Conservation (phyloP, 2,329 filamentous ascomycete genomes). For the Cryphonectria japonica region DNA sequence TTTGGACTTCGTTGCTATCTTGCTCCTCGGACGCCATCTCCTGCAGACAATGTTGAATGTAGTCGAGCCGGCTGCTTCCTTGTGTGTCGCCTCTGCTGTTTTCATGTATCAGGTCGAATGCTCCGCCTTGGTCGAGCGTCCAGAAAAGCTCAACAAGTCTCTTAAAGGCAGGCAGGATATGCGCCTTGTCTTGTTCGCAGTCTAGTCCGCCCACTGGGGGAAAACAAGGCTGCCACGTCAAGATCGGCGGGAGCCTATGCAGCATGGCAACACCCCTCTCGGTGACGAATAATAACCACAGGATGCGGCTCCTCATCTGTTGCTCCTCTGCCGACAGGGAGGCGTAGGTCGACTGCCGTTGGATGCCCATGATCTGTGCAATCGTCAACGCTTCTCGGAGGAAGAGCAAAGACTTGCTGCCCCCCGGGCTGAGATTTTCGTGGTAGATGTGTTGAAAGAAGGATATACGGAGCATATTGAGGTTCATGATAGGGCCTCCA, state of each 20-base stretch:
- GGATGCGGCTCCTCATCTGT: slow-evolving; percentile 48
- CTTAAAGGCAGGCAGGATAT: slow-evolving; percentile 53
- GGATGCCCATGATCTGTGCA: slow-evolving; percentile 53
- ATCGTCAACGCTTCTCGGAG: slow-evolving; percentile 56
- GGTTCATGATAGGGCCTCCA: slow-evolving; percentile 38
- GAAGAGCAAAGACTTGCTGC: slow-evolving; percentile 51
- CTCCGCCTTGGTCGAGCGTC: slow-evolving; percentile 53
- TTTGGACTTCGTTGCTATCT: slow-evolving; percentile 51
- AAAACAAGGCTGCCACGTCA: slow-evolving; percentile 45
- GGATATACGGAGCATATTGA: slow-evolving; percentile 49
- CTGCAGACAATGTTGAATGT: slow-evolving; percentile 48
- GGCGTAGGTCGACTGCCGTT: slow-evolving; percentile 47
- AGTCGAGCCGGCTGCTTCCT: slow-evolving; percentile 39
- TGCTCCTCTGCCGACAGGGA: slow-evolving; percentile 43
- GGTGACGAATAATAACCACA: slow-evolving; percentile 55
- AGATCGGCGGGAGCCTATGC: slow-evolving; percentile 51
- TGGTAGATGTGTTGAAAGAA: slow-evolving; percentile 58
- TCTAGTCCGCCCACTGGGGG: slow-evolving; percentile 40
- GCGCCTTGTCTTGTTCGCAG: slow-evolving; percentile 43
- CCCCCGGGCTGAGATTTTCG: slow-evolving; percentile 52
- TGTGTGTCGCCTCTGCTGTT: slow-evolving; percentile 38
- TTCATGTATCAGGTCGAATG: slow-evolving; percentile 50
- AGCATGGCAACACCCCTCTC: slow-evolving; percentile 54
- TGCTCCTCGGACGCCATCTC: slow-evolving; percentile 44
- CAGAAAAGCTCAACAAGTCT: slow-evolving; percentile 55